These are phyloP conservation scores for Jaminaea rosea DNA, from an alignment of 1,284 basidiomycete genomes.

Conservation along the genomic window DNA sequence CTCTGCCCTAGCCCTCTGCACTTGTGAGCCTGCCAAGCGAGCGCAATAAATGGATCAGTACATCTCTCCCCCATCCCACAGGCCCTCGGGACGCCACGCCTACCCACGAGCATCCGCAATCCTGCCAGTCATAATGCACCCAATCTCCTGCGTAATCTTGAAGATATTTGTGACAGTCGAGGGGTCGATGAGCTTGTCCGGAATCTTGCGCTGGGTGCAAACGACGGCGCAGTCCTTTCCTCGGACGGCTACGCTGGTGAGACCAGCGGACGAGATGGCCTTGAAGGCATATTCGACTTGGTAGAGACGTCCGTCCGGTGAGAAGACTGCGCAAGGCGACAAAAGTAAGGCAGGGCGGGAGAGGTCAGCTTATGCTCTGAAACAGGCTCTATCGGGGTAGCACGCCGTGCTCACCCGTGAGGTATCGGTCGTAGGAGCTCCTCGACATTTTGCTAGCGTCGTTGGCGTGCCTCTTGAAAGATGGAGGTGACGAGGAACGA, in stretches of 20 bases:
- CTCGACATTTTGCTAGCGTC: conserved; percentile 45
- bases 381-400: background rate
- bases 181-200: conserved; percentile 97
- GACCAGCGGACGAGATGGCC: conserved; percentile 90
- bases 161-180: conserved; percentile 91
- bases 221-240: conserved; percentile 91
- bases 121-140: conserved; percentile 93
- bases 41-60: too few relatives aligned
- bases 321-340: conserved; percentile 25
- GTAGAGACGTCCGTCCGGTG: conserved; percentile 44
- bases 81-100: too few relatives aligned
- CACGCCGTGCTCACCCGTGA: conserved; percentile 16
- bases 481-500: too few relatives aligned
- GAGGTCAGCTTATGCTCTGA: background rate
- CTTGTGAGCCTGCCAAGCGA: conserved; percentile 85
- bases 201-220: conserved; percentile 96
- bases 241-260: conserved; percentile 83
- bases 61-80: too few relatives aligned
- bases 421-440: conserved; percentile 44
- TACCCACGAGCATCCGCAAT: too few relatives aligned
- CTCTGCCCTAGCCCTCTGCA: conserved; percentile 75
- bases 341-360: background rate
- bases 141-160: conserved; percentile 90
- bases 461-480: too few relatives aligned
- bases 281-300: conserved; percentile 81